These are phyloP conservation scores for Microstroma glucosiphilum DNA, from an alignment of 1,284 basidiomycete species.

Conservation along the genomic window DNA sequence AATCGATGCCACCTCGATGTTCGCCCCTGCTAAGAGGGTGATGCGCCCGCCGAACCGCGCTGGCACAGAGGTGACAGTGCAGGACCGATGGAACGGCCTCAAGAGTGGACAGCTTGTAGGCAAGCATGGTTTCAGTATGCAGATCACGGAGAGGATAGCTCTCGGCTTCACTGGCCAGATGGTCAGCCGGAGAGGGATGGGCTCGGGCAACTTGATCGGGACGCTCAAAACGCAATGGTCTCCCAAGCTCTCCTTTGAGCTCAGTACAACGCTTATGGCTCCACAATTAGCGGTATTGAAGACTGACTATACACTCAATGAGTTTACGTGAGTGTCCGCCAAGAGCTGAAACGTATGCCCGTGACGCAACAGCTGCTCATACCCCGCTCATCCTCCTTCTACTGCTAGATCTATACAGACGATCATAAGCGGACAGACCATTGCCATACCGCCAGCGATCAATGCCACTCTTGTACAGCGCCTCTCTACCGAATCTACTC, in stretches of 20 bases:
- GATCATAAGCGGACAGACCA: slow-evolving; percentile 48
- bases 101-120: slow-evolving; percentile 38
- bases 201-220: slow-evolving; percentile 58
- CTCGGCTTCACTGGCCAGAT: slow-evolving; percentile 49
- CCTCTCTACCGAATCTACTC: slow-evolving; percentile 33
- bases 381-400: background rate
- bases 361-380: too few relatives aligned
- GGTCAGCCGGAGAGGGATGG: slow-evolving; percentile 50
- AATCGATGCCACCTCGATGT: slow-evolving; percentile 43
- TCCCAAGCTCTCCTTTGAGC: slow-evolving; percentile 54
- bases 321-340: slow-evolving; percentile 49
- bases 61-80: slow-evolving; percentile 14
- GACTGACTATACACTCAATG: slow-evolving; percentile 53
- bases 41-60: slow-evolving; percentile 76
- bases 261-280: slow-evolving; percentile 51
- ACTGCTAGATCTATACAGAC: slow-evolving; percentile 19
- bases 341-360: too few relatives aligned
- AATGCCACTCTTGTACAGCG: slow-evolving; percentile 54
- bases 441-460: slow-evolving; percentile 49
- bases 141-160: slow-evolving; percentile 22
- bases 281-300: slow-evolving; percentile 53
- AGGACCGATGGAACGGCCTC: slow-evolving; percentile 28
- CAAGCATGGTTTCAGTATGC: slow-evolving; percentile 46
- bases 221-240: slow-evolving; percentile 64
- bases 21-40: slow-evolving; percentile 56